Conservation (phyloP, 78 protist genomes). For the Dictyostelium capitatum region DNA sequence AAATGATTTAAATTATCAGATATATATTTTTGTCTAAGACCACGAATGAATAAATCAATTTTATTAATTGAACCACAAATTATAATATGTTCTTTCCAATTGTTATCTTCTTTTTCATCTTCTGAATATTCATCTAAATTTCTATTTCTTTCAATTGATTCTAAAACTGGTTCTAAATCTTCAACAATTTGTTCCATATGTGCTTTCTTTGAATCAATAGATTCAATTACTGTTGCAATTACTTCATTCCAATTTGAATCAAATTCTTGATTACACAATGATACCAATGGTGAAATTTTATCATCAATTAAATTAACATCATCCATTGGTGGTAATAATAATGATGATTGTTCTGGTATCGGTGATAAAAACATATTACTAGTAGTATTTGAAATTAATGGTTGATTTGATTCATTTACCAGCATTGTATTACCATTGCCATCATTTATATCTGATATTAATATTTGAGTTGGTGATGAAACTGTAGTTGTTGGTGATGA, state of each 20-base stretch:
- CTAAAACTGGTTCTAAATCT: conserved; percentile 65
- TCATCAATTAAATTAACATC: not conserved
- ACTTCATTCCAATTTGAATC: conserved; percentile 70
- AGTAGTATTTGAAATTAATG: not conserved
- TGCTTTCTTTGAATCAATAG: conserved; percentile 68
- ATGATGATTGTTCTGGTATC: not conserved
- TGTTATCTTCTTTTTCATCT: conserved; percentile 36
- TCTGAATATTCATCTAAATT: conserved; percentile 59
- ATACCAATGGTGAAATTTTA: conserved; percentile 42
- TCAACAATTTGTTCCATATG: conserved; percentile 69
- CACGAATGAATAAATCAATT: conserved; percentile 54
- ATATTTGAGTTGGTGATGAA: conserved; percentile 5
- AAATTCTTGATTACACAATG: conserved; percentile 56
- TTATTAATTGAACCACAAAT: conserved; percentile 74
- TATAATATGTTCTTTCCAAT: conserved; percentile 74
- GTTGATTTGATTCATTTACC: not conserved
- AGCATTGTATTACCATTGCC: not conserved
- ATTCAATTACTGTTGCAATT: conserved; percentile 55
- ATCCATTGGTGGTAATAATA: not conserved
- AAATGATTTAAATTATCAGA: conserved; percentile 62
- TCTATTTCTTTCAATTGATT: conserved; percentile 66
- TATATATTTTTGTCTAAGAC: conserved; percentile 63
- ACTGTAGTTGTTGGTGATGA: not conserved
- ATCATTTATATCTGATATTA: not conserved
- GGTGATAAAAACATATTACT: not conserved